phyloP scores from a whole-genome alignment of 768 basidiomycete species.

The Psilocybe tampanensis region DNA sequence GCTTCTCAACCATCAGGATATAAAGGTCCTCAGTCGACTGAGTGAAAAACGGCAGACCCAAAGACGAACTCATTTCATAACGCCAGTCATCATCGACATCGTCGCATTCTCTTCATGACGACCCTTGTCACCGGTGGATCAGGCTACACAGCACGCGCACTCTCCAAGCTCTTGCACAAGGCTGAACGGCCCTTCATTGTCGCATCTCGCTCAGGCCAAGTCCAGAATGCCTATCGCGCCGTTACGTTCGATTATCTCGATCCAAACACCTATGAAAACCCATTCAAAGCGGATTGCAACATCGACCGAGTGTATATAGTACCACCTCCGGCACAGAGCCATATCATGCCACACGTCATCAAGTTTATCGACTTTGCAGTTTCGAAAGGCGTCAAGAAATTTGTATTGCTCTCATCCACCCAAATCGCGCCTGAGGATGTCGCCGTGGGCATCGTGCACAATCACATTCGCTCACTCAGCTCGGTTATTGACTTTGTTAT shows the following conservation, averaged over 20 bases:
- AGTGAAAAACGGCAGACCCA: too few relatives aligned
- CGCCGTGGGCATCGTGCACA: not conserved
- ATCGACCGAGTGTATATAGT: constrained; percentile 4
- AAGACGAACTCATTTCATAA: too few relatives aligned
- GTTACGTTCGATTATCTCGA: not conserved
- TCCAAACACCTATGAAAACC: not conserved
- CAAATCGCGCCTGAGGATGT: not conserved
- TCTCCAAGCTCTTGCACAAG: not conserved
- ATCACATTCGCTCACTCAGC: not conserved
- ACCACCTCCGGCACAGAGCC: not conserved
- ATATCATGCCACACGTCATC: not conserved
- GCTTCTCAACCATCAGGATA: too few relatives aligned
- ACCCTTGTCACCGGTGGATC: not conserved
- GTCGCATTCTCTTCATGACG: not conserved
- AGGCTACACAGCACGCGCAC: not conserved
- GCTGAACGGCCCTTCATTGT: not conserved
- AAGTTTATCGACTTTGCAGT: not conserved
- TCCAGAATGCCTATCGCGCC: not conserved
- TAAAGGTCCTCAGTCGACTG: too few relatives aligned
- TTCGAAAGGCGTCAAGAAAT: not conserved
- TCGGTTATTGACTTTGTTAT: not conserved
- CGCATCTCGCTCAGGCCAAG: not conserved
- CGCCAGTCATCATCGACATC: too few relatives aligned
- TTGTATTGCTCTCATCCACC: not conserved
- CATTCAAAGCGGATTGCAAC: not conserved